Percentiles rank a stretch among this genome's conserved stretches.
These are phyloP conservation scores for Leccinum fuscescens DNA, from an alignment of 1,284 basidiomycete genomes.

Conservation along the genomic window DNA sequence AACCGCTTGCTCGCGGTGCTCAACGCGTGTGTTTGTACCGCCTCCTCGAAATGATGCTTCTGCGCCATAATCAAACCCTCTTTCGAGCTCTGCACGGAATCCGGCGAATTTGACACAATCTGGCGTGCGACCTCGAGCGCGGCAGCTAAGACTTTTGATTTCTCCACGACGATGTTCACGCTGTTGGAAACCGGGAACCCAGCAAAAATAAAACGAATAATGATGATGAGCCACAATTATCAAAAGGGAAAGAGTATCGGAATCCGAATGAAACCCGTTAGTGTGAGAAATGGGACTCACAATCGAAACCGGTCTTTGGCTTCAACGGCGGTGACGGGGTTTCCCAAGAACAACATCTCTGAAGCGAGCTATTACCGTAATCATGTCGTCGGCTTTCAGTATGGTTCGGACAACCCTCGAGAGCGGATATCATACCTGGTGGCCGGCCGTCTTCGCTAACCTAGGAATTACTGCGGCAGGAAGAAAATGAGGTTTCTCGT, in stretches of 20 bases:
- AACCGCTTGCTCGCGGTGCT: constrained; percentile 53
- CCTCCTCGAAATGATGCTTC: constrained; percentile 53
- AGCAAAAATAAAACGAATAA: constrained; percentile 5
- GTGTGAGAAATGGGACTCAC: constrained; percentile 42
- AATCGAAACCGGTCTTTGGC: constrained; percentile 73
- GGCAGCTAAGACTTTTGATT: constrained; percentile 53
- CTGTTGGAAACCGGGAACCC: constrained; percentile 35
- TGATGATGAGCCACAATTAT: constrained; percentile 11
- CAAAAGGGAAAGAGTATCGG: constrained; percentile 11
- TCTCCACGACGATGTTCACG: constrained; percentile 67
- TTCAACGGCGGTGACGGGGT: constrained; percentile 63
- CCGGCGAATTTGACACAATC: constrained; percentile 72
- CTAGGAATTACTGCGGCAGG: constrained; percentile 57
- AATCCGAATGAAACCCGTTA: constrained; percentile 8
- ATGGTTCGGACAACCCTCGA: constrained; percentile 28
- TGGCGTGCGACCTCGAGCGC: constrained; percentile 65
- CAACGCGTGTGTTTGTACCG: constrained; percentile 48
- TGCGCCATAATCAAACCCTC: constrained; percentile 58
- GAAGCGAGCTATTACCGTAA: constrained; percentile 56
- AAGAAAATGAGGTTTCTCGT: constrained; percentile 4
- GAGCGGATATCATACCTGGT: constrained; percentile 50
- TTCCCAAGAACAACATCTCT: constrained; percentile 75
- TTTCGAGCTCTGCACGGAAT: constrained; percentile 79
- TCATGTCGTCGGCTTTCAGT: constrained; percentile 20
- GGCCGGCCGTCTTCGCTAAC: constrained; percentile 58